Evolutionary conservation across 495 filamentous ascomycete species (phyloP), one percentile per base, ranked within the genome.

Genomic region (Pyrenula aspistea): DNA sequence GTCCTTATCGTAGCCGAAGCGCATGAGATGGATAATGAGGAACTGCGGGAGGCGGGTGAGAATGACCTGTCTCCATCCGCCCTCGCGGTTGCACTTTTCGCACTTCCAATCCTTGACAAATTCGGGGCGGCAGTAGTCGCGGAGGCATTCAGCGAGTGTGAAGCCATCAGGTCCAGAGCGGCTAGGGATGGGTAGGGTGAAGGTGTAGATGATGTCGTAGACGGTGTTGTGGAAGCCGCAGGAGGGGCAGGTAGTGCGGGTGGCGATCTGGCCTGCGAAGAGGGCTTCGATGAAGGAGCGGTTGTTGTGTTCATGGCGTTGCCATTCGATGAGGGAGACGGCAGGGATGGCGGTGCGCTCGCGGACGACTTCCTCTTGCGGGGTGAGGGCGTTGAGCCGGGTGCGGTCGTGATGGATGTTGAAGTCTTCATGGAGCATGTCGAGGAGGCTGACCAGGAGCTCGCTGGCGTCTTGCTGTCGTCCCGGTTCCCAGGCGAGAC

Each of bases 391-490:
- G 31, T 76, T 74, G 2, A 86, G 71, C 1, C 78, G 82, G 10
- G 67, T 75, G 47, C 77, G 72, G 51, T 81, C 73, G 74, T 81
- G 87, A 48, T 80, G 77, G 36, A 77, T 68, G 60, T 92, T 92
- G 23, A 88, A 71, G 63, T 92, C 88, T 65, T 92, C 87, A 54
- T 87, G 85, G 8, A 92, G 67, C 51, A 75, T 77, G 61, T 87
- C 84, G 12, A 90, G 70, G 2, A 89, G 63, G 63, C 86, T 89
- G 60, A 82, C 82, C 59, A 88, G 82, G 56, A 88, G 91, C 60
- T 91, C 88, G 62, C 85, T 84, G 11, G 87, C 82, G 65, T 92
- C 88, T 68, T 92, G 88, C 60, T 91, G 86, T 51, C 77, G 70
- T 56, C 82, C 77, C 50, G 81, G 78, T 11, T 70, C 73, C 81